Evolutionary conservation across 1,284 basidiomycete species (phyloP), one percentile per base, ranked within the genome.

Genomic region (Nidula niveotomentosa): DNA sequence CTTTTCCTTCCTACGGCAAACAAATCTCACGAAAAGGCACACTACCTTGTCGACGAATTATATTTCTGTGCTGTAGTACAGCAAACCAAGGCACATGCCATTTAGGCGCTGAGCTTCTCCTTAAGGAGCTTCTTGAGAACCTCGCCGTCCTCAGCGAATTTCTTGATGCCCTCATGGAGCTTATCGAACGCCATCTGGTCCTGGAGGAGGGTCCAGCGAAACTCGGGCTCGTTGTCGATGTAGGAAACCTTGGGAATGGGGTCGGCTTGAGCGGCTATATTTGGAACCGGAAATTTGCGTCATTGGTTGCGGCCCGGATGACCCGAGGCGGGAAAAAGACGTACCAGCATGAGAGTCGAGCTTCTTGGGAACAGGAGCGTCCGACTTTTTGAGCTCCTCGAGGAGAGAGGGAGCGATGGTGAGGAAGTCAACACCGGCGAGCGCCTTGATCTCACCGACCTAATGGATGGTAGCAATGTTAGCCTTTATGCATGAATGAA

Each of bases 141-240:
- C 68, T 88, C 83, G 56, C 94, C 94, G 70, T 98, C 96, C 78
- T 93, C 94, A 58, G 94, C 95, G 71, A 99, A 99, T 76, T 94
- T 94, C 77, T 86, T 88, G 80, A 98, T 97, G 68, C 96, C 96
- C 79, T 98, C 96, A 76, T 97, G 93, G 53, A 94, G 78, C 79
- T 98, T 97, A 75, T 96, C 94, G 68, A 93, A 95, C 10, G 95
- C 94, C 94, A 97, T 97, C 71, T 82, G 76, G 73, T 98, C 94
- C 67, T 93, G 84, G 69, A 97, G 86, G 53, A 99, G 88, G 12
- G 83, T 69, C 94, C 94, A 97, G 63, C 93, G 88, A 90, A 99
- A 99, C 69, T 93, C 91, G 60, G 95, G 77, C 82, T 99, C 93
- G 79, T 98, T 86, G 81, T 98, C 84, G 70, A 99, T 73, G 82